Conservation (phyloP, 73 alveolate species). For the Paramecium biaurelia region DNA sequence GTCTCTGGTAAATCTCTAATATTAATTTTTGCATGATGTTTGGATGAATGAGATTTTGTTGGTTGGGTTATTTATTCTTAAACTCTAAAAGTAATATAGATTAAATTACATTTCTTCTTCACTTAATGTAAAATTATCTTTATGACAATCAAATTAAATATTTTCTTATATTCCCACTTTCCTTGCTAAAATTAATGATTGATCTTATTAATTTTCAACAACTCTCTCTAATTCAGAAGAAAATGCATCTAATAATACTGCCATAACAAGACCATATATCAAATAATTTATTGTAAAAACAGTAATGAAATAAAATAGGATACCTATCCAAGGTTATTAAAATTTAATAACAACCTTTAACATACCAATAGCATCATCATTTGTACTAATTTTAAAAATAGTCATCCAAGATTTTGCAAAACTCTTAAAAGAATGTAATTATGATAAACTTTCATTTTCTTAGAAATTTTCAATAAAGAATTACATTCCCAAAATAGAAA, state of each 20-base stretch:
- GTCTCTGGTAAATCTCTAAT: not conserved
- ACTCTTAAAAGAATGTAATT: slow-evolving; percentile 28
- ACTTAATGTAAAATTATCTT: not conserved
- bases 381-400: not conserved
- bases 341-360: not conserved
- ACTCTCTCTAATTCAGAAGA: not conserved
- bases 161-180: not conserved
- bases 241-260: slow-evolving; percentile 39
- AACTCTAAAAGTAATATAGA: not conserved
- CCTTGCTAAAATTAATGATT: not conserved
- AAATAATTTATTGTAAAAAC: not conserved
- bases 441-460: not conserved
- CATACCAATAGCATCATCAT: slow-evolving; percentile 46
- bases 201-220: not conserved
- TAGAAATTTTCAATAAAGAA: not conserved
- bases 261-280: slow-evolving; percentile 1
- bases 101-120: not conserved
- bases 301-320: not conserved
- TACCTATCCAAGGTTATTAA: not conserved
- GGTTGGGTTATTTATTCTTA: not conserved
- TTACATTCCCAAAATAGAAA: slow-evolving; percentile 7
- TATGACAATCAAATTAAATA: not conserved
- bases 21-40: not conserved
- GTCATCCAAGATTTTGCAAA: slow-evolving; percentile 38
- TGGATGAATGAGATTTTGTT: not conserved